phyloP scores from a whole-genome alignment of 2,329 filamentous ascomycete species.

The Ceratocystis harringtonii region DNA sequence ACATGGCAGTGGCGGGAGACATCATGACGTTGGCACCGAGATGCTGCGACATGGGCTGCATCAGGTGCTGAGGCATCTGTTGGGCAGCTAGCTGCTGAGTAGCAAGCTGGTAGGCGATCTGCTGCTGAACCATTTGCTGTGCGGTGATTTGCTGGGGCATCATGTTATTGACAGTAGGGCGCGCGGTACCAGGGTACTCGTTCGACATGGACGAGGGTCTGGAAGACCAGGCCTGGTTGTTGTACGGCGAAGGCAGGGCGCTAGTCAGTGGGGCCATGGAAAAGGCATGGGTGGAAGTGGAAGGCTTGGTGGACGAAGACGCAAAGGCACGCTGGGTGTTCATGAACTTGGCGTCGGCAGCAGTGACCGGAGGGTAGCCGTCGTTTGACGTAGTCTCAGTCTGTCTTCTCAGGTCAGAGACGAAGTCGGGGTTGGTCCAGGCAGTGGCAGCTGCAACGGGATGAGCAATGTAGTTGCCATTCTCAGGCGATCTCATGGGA shows the following conservation, averaged over 20 bases:
- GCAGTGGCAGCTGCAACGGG: neutral
- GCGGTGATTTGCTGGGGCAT: neutral
- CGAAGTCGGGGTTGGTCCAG: slow-evolving; percentile 13
- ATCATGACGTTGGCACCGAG: neutral
- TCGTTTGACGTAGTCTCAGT: neutral
- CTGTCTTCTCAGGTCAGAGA: neutral
- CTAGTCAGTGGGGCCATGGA: slow-evolving; percentile 1
- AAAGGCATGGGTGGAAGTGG: neutral
- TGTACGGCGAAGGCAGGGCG: neutral
- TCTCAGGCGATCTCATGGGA: neutral
- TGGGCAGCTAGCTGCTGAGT: neutral
- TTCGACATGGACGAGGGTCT: neutral
- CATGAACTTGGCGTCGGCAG: slow-evolving; percentile 2
- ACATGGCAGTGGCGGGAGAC: neutral
- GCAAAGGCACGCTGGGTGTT: neutral
- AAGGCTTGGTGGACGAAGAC: neutral
- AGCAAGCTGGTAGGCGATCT: slow-evolving; percentile 3
- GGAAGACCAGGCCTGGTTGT: neutral
- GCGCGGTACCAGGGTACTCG: neutral
- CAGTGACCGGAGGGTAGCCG: neutral
- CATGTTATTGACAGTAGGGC: neutral
- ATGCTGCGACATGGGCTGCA: neutral
- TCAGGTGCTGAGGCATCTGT: neutral
- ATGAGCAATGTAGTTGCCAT: neutral
- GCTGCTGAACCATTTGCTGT: neutral